Percentiles rank a stretch among this genome's conserved stretches.
Conservation (phyloP, 257 asterid species). For the Craterostigma plantagineum region DNA sequence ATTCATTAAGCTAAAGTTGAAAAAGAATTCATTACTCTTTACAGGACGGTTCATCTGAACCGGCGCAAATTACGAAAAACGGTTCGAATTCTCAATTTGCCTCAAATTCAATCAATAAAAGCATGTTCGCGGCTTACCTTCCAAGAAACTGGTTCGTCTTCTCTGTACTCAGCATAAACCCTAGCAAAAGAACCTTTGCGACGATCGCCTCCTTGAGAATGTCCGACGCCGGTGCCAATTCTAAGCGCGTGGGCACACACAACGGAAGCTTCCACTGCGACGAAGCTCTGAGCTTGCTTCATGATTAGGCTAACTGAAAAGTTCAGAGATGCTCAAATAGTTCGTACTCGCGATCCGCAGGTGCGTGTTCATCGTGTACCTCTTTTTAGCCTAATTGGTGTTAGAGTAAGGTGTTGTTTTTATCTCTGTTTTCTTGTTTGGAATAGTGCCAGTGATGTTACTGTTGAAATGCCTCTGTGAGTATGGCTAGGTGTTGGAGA, state of each 20-base stretch:
- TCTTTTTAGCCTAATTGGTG: not conserved
- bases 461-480: too few relatives aligned
- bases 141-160: conserved; percentile 19
- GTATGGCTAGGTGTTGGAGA: conserved; percentile 39
- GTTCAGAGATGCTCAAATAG: conserved; percentile 47
- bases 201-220: conserved; percentile 14
- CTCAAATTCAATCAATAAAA: too few relatives aligned
- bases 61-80: too few relatives aligned
- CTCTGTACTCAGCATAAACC: conserved; percentile 17
- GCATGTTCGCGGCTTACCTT: conserved; percentile 1
- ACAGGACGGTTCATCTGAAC: too few relatives aligned
- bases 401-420: not conserved
- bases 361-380: too few relatives aligned
- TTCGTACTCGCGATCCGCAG: conserved; percentile 80
- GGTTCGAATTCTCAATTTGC: too few relatives aligned
- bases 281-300: conserved; percentile 92
- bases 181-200: conserved; percentile 2
- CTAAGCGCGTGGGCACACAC: conserved; percentile 71
- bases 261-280: conserved; percentile 93
- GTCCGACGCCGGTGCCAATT: conserved; percentile 23
- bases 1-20: too few relatives aligned
- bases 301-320: conserved; percentile 73
- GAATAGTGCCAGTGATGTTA: too few relatives aligned
- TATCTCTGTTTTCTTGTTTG: not conserved
- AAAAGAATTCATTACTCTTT: too few relatives aligned